Evolutionary conservation across 768 basidiomycete species (phyloP).

Genomic region (Goffeauzyma gilvescens): DNA sequence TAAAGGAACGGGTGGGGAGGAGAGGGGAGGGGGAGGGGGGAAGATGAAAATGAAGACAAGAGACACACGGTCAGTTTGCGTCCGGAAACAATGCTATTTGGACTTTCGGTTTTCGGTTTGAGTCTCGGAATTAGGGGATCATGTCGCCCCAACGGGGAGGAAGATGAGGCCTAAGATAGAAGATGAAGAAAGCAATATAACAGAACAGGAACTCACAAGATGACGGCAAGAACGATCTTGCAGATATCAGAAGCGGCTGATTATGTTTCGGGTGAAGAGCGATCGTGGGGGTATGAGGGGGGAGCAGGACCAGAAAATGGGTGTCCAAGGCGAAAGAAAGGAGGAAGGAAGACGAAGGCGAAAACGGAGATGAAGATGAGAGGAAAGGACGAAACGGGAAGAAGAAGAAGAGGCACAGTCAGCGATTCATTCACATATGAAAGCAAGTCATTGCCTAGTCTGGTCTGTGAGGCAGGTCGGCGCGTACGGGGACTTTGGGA

Average conservation of each 20-base stretch:
- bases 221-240: slow-evolving; percentile 40
- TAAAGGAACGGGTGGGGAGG: background rate
- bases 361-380: background rate
- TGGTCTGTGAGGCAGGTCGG: too few species aligned
- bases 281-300: background rate
- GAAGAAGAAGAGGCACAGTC: too few species aligned
- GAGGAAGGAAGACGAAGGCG: background rate
- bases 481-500: too few species aligned
- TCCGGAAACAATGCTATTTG: background rate
- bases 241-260: slow-evolving; percentile 50
- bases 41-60: background rate
- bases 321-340: background rate
- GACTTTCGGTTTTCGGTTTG: too few species aligned
- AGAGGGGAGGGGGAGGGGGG: background rate
- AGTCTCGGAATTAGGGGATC: too few species aligned
- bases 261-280: too few species aligned
- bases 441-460: too few species aligned
- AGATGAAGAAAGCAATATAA: too few species aligned
- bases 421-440: too few species aligned
- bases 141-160: background rate
- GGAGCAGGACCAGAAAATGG: background rate
- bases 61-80: background rate
- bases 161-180: too few species aligned
- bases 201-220: slow-evolving; percentile 1
- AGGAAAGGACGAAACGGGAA: too few species aligned